Conservation (phyloP, 768 basidiomycete genomes). For the Lactarius quietus region DNA sequence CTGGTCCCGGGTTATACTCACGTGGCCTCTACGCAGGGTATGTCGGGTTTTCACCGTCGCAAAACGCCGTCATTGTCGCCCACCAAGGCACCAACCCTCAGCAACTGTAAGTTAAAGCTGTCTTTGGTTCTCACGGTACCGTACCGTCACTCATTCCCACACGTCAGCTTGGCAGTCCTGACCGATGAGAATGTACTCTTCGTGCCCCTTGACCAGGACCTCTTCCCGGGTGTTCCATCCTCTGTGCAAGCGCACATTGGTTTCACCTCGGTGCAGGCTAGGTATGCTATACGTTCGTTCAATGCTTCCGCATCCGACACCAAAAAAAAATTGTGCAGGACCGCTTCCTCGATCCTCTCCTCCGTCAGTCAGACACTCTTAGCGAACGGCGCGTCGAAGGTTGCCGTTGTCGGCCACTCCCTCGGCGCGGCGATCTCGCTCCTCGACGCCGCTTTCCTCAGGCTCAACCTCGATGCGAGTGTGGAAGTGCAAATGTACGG, state of each 20-base stretch:
- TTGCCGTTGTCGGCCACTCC: constrained; percentile 2
- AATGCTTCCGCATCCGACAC: neutral
- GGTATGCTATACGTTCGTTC: neutral
- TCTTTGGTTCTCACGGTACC: neutral
- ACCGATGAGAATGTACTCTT: neutral
- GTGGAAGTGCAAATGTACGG: neutral
- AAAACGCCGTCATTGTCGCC: constrained; percentile 36
- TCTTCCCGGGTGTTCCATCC: neutral
- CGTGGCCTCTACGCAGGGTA: constrained; percentile 38
- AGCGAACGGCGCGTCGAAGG: neutral
- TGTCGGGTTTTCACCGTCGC: constrained; percentile 47
- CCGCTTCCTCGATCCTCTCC: neutral
- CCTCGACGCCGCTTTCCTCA: neutral
- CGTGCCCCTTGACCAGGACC: neutral
- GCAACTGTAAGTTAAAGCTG: constrained; percentile 32
- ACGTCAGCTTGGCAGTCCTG: neutral
- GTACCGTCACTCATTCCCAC: neutral
- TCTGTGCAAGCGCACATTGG: neutral
- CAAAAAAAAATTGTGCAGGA: neutral
- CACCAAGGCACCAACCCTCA: constrained; percentile 38
- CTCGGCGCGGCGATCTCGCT: constrained; percentile 10
- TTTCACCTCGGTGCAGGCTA: neutral
- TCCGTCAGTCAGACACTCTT: neutral
- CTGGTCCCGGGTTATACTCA: neutral
- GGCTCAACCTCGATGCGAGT: neutral